A percentile compares a stretch with the other conserved stretches of the same genome.
These are phyloP conservation scores for Fusarium sp. DNA, from an alignment of 2,329 filamentous ascomycete species.

Conservation along the genomic window DNA sequence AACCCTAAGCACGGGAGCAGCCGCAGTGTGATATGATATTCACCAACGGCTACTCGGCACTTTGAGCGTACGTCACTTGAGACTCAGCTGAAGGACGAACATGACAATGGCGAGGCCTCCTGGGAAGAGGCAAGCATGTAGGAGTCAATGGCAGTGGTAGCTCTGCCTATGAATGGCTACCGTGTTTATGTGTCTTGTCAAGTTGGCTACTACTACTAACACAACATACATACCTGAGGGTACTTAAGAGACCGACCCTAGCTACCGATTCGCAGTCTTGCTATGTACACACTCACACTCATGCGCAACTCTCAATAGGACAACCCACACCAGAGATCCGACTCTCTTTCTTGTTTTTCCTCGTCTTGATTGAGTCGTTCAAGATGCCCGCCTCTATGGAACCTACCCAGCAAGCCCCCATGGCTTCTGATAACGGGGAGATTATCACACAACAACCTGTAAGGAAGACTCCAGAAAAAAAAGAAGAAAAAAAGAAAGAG, in stretches of 20 bases:
- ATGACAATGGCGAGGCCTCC: conserved; percentile 22
- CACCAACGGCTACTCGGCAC: conserved; percentile 35
- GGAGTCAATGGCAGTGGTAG: background rate
- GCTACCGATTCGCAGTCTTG: conserved; percentile 26
- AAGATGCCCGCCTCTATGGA: conserved; percentile 55
- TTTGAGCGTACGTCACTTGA: conserved; percentile 28
- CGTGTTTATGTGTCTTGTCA: conserved; percentile 10
- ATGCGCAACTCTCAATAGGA: conserved; percentile 17
- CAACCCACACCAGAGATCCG: conserved; percentile 23
- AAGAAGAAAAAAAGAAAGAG: no score
- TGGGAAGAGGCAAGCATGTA: conserved; percentile 1
- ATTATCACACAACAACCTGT: conserved; percentile 56
- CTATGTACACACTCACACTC: conserved; percentile 20
- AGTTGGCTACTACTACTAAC: no score
- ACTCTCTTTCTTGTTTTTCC: conserved; percentile 6
- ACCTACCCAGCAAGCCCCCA: conserved; percentile 56
- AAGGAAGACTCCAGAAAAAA: conserved; percentile 21
- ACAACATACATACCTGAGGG: no score
- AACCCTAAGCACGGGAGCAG: conserved; percentile 17
- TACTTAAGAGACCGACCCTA: conserved; percentile 29
- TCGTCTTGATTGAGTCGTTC: conserved; percentile 12
- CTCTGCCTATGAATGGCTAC: background rate
- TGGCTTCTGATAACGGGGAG: conserved; percentile 50
- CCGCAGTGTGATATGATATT: conserved; percentile 14
- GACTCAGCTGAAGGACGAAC: background rate